Conservation (phyloP, 176 grass and related monocot species). For the Zizania latifolia region DNA sequence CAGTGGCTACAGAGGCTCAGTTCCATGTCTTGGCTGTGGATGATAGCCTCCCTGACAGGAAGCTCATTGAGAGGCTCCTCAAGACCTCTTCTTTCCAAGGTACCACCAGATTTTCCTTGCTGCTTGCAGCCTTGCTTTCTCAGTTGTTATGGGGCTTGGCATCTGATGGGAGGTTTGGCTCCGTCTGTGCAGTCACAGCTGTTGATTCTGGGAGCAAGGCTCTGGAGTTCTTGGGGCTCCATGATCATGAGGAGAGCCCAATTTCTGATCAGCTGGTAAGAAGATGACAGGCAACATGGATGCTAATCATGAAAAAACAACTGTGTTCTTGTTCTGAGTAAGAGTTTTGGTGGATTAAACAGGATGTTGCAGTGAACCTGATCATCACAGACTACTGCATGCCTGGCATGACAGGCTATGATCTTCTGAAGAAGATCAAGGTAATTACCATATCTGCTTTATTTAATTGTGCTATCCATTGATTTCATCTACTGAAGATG, state of each 20-base stretch:
- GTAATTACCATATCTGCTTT: not conserved
- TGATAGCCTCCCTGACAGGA: constrained; percentile 77
- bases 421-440: constrained; percentile 61
- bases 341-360: constrained; percentile 3
- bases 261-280: constrained; percentile 54
- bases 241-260: constrained; percentile 22
- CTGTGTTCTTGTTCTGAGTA: constrained; percentile 2
- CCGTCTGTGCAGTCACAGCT: constrained; percentile 52
- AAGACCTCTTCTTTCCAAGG: constrained; percentile 89
- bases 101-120: not conserved
- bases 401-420: constrained; percentile 34
- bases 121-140: not conserved
- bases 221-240: constrained; percentile 64
- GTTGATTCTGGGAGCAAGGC: constrained; percentile 90
- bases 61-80: constrained; percentile 82
- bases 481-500: constrained; percentile 1
- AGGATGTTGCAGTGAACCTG: constrained; percentile 83
- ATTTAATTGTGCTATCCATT: not conserved
- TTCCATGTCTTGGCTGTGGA: constrained; percentile 91
- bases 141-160: not conserved
- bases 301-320: not conserved
- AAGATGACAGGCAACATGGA: not conserved
- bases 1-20: constrained; percentile 33
- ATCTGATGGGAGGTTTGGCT: not conserved
- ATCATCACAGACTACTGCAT: constrained; percentile 98